Percentiles rank a stretch among this genome's conserved stretches.
Conservation (phyloP, 1,284 basidiomycete genomes). For the Violaceomyces palustris region DNA sequence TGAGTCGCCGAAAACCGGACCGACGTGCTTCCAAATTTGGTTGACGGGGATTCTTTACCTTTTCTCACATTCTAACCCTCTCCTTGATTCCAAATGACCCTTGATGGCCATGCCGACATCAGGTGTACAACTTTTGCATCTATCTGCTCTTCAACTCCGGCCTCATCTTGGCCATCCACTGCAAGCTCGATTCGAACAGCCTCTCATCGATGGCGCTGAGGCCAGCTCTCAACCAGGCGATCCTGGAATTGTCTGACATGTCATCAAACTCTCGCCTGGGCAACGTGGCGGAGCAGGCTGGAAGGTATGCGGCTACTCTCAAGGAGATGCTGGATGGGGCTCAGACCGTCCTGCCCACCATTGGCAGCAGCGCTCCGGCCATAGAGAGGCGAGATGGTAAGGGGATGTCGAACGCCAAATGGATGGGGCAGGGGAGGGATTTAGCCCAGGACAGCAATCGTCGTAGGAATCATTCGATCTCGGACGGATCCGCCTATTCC, state of each 20-base stretch:
- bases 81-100: slow-evolving; percentile 2
- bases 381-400: too few species aligned
- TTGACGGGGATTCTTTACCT: too few species aligned
- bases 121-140: slow-evolving; percentile 31
- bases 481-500: too few species aligned
- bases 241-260: slow-evolving; percentile 26
- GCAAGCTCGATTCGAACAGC: slow-evolving; percentile 25
- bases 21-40: slow-evolving; percentile 2
- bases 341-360: too few species aligned
- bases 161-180: slow-evolving; percentile 32
- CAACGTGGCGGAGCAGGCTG: slow-evolving; percentile 39
- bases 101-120: slow-evolving; percentile 5
- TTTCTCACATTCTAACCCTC: too few species aligned
- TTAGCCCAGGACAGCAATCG: too few species aligned
- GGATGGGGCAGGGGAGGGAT: too few species aligned
- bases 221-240: slow-evolving; percentile 36
- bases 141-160: slow-evolving; percentile 40
- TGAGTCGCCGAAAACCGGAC: slow-evolving; percentile 1
- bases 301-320: slow-evolving; percentile 33
- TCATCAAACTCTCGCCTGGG: slow-evolving; percentile 20
- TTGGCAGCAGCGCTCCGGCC: too few species aligned
- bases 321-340: slow-evolving; percentile 27
- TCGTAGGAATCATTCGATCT: too few species aligned
- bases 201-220: slow-evolving; percentile 27
- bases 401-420: too few species aligned